phyloP scores from a whole-genome alignment of 2,329 filamentous ascomycete species.

The Endoconidiophora laricicola region DNA sequence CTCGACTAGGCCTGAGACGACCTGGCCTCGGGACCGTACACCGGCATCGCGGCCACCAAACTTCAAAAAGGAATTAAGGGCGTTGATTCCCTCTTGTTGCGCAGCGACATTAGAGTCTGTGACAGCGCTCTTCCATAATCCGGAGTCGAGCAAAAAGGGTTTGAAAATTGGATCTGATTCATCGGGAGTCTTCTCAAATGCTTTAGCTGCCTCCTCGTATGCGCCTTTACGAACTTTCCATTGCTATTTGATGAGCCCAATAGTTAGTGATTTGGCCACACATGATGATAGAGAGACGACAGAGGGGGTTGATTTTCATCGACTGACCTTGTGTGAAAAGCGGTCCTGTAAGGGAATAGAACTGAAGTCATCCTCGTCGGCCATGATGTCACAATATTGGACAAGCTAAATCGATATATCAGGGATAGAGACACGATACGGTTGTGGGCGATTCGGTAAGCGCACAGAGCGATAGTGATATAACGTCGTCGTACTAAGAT shows the following conservation, averaged over 20 bases:
- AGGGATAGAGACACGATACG: not conserved
- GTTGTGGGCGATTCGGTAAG: too few relatives aligned
- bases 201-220: constrained; percentile 82
- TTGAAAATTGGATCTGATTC: constrained; percentile 74
- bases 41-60: constrained; percentile 70
- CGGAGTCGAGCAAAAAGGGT: constrained; percentile 71
- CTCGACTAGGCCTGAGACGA: constrained; percentile 67
- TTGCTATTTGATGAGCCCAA: constrained; percentile 31
- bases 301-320: not conserved
- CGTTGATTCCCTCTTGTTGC: constrained; percentile 78
- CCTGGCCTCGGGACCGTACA: constrained; percentile 57
- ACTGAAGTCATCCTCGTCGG: constrained; percentile 67
- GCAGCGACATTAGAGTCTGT: constrained; percentile 93
- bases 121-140: constrained; percentile 82
- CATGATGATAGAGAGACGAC: not conserved
- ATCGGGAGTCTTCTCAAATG: constrained; percentile 69
- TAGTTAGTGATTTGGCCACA: not conserved
- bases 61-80: constrained; percentile 83
- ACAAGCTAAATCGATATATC: not conserved
- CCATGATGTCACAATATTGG: constrained; percentile 36
- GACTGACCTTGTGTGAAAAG: constrained; percentile 60
- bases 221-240: constrained; percentile 96
- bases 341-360: constrained; percentile 62
- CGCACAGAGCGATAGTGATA: too few relatives aligned
- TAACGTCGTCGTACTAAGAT: too few relatives aligned